Evolutionary conservation across 2,329 filamentous ascomycete genomes (phyloP), one percentile per base, ranked within the genome.

Genomic region (Raffaelea albimanens): DNA sequence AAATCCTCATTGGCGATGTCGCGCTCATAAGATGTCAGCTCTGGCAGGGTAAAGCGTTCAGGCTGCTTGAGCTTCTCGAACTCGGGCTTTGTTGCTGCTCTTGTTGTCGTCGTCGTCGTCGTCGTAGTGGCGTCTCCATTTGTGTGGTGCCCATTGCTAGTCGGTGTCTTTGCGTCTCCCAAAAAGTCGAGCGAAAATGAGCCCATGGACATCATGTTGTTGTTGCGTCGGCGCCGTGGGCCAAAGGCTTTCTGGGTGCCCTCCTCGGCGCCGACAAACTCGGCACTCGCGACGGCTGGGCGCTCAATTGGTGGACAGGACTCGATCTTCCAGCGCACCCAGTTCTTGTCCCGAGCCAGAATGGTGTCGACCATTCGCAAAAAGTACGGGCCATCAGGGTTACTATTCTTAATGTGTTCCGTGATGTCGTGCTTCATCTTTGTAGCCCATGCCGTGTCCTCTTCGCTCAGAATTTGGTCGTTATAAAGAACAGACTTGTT

Each of bases 241-340:
- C 34, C 77, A 36, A 86, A 83, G 13, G 80, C 72, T 54, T 79
- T 81, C 53, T 77, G 74, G 3, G 82, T 82, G 41, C 77, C 71
- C 25, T 74, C 69, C 61, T 83, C 85, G 21, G 89, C 83, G 46
- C 81, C 75, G 36, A 82, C 65, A 61, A 89, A 91, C 42, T 83
- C 76, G 23, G 78, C 67, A 1, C 83, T 74, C 3, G 82, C 75
- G 25, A 97, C 75, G 11, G 87, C 71, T 20, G 85, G 78, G 50
- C 80, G 78, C 59, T 90, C 82, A 59, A 99, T 97, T 5, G 84
- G 78, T 21, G 88, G 87, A 62, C 93, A 98, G 55, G 83, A 87
- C 62, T 96, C 89, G 51, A 91, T 83, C 68, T 99, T 99, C 93
- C 93, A 99, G 53, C 89, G 84, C 40, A 94, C 89, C 94, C 94